Conservation (phyloP, 192 early-diverging fungal genomes). For the Thamnidium elegans region DNA sequence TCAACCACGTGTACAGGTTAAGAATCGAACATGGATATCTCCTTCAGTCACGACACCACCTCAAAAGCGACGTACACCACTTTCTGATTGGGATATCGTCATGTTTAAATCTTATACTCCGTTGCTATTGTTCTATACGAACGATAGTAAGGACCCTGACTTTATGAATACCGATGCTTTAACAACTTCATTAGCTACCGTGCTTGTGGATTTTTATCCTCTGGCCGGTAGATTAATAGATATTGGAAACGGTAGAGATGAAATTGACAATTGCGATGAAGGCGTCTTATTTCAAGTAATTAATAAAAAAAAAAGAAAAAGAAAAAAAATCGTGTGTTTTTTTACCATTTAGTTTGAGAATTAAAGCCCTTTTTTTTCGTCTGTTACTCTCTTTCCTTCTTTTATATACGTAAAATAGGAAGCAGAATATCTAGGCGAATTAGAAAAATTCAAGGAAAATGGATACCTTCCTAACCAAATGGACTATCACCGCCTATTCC, state of each 20-base stretch:
- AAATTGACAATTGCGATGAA: constrained; percentile 20
- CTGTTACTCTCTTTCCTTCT: neutral
- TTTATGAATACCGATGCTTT: constrained; percentile 21
- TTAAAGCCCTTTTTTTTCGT: neutral
- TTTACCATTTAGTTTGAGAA: neutral
- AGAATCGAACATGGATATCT: constrained; percentile 6
- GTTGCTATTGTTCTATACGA: constrained; percentile 22
- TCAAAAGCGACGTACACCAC: neutral
- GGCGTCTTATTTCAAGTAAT: constrained; percentile 25
- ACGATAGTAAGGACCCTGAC: neutral
- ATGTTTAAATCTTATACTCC: constrained; percentile 36
- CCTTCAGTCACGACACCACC: constrained; percentile 13
- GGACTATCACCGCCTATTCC: constrained; percentile 33
- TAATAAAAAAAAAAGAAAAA: neutral
- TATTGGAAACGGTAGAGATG: constrained; percentile 29
- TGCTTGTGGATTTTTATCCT: constrained; percentile 25
- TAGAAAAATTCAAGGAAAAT: constrained; percentile 10
- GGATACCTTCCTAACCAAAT: constrained; percentile 30
- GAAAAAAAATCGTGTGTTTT: too few species aligned
- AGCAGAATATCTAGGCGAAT: constrained; percentile 17
- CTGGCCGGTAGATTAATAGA: constrained; percentile 22
- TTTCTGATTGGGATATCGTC: constrained; percentile 32
- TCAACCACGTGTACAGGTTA: constrained; percentile 16
- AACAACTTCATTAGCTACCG: constrained; percentile 1
- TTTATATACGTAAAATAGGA: constrained; percentile 13